These are phyloP conservation scores for Aspergillus terreus DNA, from an alignment of 2,329 filamentous ascomycete genomes.

Conservation along the genomic window DNA sequence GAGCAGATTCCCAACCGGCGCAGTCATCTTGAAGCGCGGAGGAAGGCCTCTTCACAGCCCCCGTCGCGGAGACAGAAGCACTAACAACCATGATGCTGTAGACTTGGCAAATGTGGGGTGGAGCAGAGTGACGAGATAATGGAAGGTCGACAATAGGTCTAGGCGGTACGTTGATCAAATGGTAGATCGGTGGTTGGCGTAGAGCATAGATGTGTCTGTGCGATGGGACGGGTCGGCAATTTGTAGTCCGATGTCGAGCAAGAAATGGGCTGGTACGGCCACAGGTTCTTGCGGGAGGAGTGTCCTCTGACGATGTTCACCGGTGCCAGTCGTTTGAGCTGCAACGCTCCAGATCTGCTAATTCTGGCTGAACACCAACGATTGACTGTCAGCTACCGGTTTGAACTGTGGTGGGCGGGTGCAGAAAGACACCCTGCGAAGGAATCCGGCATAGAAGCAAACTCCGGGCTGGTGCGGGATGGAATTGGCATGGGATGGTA, in stretches of 20 bases:
- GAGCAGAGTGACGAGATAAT: neutral
- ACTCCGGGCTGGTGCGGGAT: neutral
- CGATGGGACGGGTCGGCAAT: neutral
- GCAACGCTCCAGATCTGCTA: constrained; percentile 10
- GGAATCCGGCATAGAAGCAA: neutral
- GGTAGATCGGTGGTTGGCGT: neutral
- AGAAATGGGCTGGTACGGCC: neutral
- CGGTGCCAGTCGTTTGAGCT: neutral
- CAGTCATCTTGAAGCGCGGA: constrained; percentile 26
- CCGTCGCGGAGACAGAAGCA: constrained; percentile 19
- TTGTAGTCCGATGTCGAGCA: constrained; percentile 1
- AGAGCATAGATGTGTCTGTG: neutral
- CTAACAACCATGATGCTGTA: constrained; percentile 27
- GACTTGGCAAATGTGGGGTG: neutral
- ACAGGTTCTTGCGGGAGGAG: neutral
- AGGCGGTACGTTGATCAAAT: neutral
- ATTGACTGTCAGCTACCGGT: constrained; percentile 6
- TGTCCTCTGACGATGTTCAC: neutral
- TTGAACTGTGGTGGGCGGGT: constrained; percentile 2
- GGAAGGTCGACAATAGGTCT: neutral
- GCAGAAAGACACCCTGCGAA: constrained; percentile 1
- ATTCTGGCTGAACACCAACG: constrained; percentile 4
- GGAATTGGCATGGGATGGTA: neutral
- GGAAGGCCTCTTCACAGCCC: constrained; percentile 28
- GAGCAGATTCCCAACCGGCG: constrained; percentile 27